Base-by-base conservation (phyloP, 192 early-diverging fungal genomes). In the Podila horticola region DNA sequence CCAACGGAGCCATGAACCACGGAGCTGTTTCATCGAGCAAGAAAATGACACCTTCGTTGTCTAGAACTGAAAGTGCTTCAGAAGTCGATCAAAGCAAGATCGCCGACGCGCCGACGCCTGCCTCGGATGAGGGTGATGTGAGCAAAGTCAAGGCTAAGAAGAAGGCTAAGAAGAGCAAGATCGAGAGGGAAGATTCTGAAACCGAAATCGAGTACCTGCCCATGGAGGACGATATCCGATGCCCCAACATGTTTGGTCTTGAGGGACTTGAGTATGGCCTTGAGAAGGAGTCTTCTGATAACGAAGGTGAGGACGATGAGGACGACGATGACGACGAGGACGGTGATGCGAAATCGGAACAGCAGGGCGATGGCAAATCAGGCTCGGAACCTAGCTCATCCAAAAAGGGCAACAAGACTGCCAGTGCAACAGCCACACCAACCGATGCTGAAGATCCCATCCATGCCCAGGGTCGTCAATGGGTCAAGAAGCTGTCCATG, bases 401-500 rank as follows among this genome's bases (percentile, higher is more conserved):
- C 38, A 65, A 63, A 20, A 36, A 67, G 66, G 52, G n/a, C 19
- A 55, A 12, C 52, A 51, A 62, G 30, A 50, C 64, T 34, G 17
- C 64, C 28, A 51, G 38, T 45, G 41, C 13, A 0, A 55, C n/a
- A 24, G 52, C 52, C 2, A 7, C 52, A 0, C n/a, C 24, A 4
- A 22, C 33, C 17, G 69, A 76, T 64, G 67, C 70, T 22, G 29
- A 34, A 19, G 77, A 81, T 33, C 61, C 72, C 24, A 49, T 81
- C 33, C 77, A 81, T 4, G 67, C 59, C n/a, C 70, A 81, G 60
- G 77, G 77, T 5, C 71, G 61, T 13, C 62, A 73, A 13, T 81
- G 77, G 77, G 71, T 81, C 24, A 73, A 65, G 67, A 41, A 52
- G 11, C 64, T 81, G 33, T 38, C 51, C 29, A 81, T 81, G 77